phyloP scores from a whole-genome alignment of 2,329 filamentous ascomycete species.

The Lasiodiplodia sp. region DNA sequence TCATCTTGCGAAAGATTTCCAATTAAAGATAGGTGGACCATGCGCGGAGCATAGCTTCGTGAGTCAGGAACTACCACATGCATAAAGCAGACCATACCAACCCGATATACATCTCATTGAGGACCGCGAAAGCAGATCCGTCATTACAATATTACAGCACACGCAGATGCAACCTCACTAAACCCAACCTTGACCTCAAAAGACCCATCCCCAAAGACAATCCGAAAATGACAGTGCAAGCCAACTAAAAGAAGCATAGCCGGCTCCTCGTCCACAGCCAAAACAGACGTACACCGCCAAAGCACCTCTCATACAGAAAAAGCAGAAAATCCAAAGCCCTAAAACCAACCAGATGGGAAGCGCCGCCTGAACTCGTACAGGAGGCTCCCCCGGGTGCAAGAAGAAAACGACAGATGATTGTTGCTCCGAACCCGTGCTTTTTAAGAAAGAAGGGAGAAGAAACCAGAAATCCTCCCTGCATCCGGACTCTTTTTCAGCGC shows the following conservation, averaged over 20 bases:
- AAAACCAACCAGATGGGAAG: background rate
- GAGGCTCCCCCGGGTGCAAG: background rate
- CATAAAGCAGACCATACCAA: background rate
- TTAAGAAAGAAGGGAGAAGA: background rate
- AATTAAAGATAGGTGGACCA: background rate
- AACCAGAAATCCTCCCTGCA: background rate
- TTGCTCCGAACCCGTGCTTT: constrained; percentile 18
- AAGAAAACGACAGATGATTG: constrained; percentile 15
- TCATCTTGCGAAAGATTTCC: background rate
- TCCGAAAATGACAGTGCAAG: background rate
- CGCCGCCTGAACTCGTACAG: background rate
- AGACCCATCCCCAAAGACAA: background rate
- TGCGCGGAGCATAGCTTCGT: background rate
- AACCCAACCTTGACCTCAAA: background rate
- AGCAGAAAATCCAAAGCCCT: background rate
- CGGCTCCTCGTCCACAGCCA: background rate
- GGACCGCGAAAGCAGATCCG: background rate
- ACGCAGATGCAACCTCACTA: background rate
- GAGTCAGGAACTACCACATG: background rate
- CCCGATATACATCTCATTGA: constrained; percentile 1
- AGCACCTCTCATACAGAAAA: background rate
- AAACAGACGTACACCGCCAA: constrained; percentile 11
- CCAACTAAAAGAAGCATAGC: background rate
- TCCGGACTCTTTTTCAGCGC: constrained; percentile 17
- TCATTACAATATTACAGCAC: constrained; percentile 6